phyloP scores from a whole-genome alignment of 2,329 filamentous ascomycete species.

The Ophiostoma perfectum region DNA sequence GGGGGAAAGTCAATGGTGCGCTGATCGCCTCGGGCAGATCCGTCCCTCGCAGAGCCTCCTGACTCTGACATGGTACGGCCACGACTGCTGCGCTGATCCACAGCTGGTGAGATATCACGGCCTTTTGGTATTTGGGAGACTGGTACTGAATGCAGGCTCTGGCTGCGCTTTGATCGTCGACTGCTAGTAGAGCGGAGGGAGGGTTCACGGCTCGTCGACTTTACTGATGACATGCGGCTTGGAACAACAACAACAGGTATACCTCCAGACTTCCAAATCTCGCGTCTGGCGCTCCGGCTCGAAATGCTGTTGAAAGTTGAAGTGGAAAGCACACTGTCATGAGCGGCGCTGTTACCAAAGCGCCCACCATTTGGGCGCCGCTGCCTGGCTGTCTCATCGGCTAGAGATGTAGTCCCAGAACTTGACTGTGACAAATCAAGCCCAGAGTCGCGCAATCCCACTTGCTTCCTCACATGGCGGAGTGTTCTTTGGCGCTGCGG shows the following conservation, averaged over 20 bases:
- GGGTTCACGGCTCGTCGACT: constrained; percentile 44
- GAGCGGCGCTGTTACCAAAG: constrained; percentile 31
- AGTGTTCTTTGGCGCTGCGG: constrained; percentile 50
- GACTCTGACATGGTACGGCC: constrained; percentile 44
- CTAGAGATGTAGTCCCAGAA: constrained; percentile 40
- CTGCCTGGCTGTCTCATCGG: constrained; percentile 29
- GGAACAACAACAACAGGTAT: constrained; percentile 61
- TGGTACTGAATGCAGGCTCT: constrained; percentile 47
- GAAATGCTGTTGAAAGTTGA: constrained; percentile 46
- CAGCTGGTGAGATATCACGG: constrained; percentile 40
- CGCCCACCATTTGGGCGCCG: constrained; percentile 32
- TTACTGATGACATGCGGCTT: constrained; percentile 50
- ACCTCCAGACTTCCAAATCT: constrained; percentile 54
- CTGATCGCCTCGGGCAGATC: constrained; percentile 41
- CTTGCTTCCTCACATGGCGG: constrained; percentile 56
- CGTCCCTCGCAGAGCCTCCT: constrained; percentile 37
- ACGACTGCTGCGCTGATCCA: constrained; percentile 40
- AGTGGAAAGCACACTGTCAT: constrained; percentile 47
- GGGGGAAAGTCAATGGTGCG: constrained; percentile 58
- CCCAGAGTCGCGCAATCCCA: constrained; percentile 44
- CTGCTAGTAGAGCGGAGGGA: constrained; percentile 59
- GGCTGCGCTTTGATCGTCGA: constrained; percentile 48
- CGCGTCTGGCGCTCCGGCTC: constrained; percentile 52
- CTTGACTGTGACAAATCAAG: constrained; percentile 40
- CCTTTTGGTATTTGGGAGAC: constrained; percentile 39